Conservation (phyloP, 2,329 filamentous ascomycete species). For the Furcasterigmium sp. region DNA sequence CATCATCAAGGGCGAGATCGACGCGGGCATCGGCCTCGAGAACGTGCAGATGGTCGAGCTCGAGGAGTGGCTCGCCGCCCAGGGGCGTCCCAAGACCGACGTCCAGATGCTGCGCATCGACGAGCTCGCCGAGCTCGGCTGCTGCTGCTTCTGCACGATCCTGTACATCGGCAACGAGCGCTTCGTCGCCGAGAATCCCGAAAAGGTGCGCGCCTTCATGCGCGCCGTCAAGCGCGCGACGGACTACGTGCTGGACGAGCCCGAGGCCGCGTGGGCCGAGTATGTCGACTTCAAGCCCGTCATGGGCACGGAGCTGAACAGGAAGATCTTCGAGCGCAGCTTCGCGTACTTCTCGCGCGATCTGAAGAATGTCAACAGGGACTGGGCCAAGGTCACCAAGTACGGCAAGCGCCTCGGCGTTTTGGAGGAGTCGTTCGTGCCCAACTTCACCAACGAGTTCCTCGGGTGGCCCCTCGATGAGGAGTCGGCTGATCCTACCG, state of each 20-base stretch:
- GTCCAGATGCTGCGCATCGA: slow-evolving; percentile 80
- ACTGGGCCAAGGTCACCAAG: slow-evolving; percentile 73
- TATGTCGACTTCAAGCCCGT: slow-evolving; percentile 68
- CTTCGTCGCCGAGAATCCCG: slow-evolving; percentile 62
- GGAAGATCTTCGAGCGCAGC: slow-evolving; percentile 75
- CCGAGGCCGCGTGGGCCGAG: slow-evolving; percentile 58
- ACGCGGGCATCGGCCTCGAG: slow-evolving; percentile 71
- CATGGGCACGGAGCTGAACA: slow-evolving; percentile 64
- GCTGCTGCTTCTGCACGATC: slow-evolving; percentile 81
- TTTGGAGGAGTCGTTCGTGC: slow-evolving; percentile 54
- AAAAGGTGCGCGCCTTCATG: slow-evolving; percentile 63
- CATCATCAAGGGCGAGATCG: slow-evolving; percentile 67
- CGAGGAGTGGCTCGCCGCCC: slow-evolving; percentile 64
- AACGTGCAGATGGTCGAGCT: slow-evolving; percentile 83
- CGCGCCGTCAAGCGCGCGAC: slow-evolving; percentile 70
- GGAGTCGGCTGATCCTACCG: slow-evolving; percentile 62
- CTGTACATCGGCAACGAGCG: slow-evolving; percentile 74
- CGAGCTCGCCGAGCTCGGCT: slow-evolving; percentile 71
- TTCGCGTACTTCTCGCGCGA: slow-evolving; percentile 73
- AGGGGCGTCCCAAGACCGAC: slow-evolving; percentile 58
- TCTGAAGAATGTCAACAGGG: slow-evolving; percentile 67
- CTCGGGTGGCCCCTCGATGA: slow-evolving; percentile 59
- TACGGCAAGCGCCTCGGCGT: slow-evolving; percentile 72
- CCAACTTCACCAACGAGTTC: slow-evolving; percentile 73
- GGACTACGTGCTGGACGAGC: slow-evolving; percentile 62